Percentiles rank a stretch among this genome's conserved stretches.
Evolutionary conservation across 108 stramenopile species (phyloP).

Genomic region (Stephanodiscus triporus): DNA sequence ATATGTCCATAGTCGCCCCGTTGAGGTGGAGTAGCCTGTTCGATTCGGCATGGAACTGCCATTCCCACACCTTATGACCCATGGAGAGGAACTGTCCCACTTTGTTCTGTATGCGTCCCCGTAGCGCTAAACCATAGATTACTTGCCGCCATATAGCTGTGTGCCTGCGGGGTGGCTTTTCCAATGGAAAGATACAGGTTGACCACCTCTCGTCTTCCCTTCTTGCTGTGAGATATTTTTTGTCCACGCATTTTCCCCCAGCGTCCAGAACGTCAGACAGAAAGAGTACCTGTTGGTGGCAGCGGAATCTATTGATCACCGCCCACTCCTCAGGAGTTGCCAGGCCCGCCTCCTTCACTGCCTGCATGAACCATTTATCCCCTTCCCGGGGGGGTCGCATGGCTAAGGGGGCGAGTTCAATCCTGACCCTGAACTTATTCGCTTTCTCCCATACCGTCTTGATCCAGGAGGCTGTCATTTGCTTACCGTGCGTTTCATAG

Average conservation of each 20-base stretch:
- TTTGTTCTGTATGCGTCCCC: no score
- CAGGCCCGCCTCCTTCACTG: no score
- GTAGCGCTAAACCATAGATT: no score
- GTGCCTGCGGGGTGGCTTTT: background rate
- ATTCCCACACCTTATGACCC: background rate
- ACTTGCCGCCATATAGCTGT: background rate
- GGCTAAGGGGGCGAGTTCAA: no score
- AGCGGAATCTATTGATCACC: background rate
- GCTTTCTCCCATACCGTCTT: background rate
- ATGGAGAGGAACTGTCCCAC: no score
- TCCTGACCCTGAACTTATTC: background rate
- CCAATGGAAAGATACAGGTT: background rate
- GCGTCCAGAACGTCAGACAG: background rate
- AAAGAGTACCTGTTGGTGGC: background rate
- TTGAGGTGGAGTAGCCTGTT: no score
- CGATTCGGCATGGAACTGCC: no score
- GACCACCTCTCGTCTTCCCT: background rate
- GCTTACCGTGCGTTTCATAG: no score
- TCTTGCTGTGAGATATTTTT: background rate
- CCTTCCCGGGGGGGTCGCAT: background rate
- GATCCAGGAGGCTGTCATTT: background rate
- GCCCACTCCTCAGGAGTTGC: background rate
- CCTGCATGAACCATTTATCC: background rate
- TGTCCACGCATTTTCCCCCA: background rate
- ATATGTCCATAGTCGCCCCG: no score